phyloP scores from a whole-genome alignment of 208 protist species.

The Leishmania martiniquensis region DNA sequence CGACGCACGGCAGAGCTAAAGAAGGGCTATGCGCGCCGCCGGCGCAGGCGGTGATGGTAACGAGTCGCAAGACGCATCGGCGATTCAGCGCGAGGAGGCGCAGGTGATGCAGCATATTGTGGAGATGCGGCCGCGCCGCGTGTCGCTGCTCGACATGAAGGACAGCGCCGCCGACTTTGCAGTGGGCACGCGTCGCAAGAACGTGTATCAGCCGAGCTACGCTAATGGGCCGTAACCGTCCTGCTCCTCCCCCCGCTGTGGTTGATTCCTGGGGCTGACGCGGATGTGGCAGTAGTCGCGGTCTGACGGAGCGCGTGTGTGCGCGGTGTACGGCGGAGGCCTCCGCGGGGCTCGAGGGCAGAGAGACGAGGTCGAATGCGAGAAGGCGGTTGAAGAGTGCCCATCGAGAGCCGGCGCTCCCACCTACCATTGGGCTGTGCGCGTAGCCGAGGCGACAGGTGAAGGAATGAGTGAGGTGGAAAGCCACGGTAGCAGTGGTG shows the following conservation, averaged over 20 bases:
- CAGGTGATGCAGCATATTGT: slow-evolving; percentile 53
- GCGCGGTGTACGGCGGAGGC: not conserved
- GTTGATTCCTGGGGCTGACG: not conserved
- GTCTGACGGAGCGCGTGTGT: not conserved
- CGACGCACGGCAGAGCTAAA: slow-evolving; percentile 41
- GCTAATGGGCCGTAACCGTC: not conserved
- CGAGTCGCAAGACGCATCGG: not conserved
- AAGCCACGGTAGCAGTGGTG: not conserved
- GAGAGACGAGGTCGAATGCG: not conserved
- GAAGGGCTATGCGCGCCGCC: not conserved
- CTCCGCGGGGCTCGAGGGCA: not conserved
- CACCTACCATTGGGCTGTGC: not conserved
- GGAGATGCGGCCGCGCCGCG: slow-evolving; percentile 62
- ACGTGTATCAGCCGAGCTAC: slow-evolving; percentile 53
- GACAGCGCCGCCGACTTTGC: slow-evolving; percentile 88
- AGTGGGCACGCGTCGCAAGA: slow-evolving; percentile 74
- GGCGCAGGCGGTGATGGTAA: not conserved
- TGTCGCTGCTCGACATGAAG: slow-evolving; percentile 87
- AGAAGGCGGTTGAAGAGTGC: not conserved
- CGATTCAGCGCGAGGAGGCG: slow-evolving; percentile 22
- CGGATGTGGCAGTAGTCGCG: not conserved
- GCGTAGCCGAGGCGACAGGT: not conserved
- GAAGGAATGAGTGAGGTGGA: not conserved
- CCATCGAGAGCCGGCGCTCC: not conserved
- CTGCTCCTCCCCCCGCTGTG: not conserved